These are phyloP conservation scores for Fomitopsis palustris DNA, from an alignment of 1,284 basidiomycete genomes.

Conservation along the genomic window DNA sequence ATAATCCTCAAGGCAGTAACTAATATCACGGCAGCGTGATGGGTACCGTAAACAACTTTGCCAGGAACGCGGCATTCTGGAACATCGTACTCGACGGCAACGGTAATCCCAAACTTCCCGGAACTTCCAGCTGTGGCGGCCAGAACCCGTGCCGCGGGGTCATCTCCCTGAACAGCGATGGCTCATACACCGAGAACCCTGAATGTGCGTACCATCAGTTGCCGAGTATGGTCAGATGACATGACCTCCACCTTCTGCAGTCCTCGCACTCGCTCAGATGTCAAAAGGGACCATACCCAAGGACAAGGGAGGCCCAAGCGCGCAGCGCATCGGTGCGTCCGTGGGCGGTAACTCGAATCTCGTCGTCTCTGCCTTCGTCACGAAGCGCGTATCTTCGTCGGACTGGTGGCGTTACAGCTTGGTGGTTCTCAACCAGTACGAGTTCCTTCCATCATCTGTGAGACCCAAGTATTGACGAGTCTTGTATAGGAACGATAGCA, in stretches of 20 bases:
- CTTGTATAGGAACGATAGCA: constrained; percentile 43
- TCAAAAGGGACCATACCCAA: constrained; percentile 69
- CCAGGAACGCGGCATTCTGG: constrained; percentile 63
- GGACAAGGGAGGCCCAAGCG: constrained; percentile 64
- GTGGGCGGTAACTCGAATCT: constrained; percentile 63
- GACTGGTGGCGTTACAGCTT: constrained; percentile 66
- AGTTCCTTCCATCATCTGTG: background rate
- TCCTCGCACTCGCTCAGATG: constrained; percentile 71
- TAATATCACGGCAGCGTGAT: constrained; percentile 5
- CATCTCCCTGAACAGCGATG: constrained; percentile 61
- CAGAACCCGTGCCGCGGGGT: constrained; percentile 59
- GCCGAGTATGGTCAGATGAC: too few relatives aligned
- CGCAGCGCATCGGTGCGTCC: constrained; percentile 58
- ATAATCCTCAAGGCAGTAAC: background rate
- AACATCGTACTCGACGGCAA: constrained; percentile 61
- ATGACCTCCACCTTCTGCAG: constrained; percentile 28
- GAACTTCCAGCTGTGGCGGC: constrained; percentile 52
- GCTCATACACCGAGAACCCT: constrained; percentile 62
- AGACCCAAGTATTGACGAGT: constrained; percentile 1
- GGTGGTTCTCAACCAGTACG: constrained; percentile 61
- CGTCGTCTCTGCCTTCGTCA: constrained; percentile 61
- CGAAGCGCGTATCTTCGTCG: constrained; percentile 45
- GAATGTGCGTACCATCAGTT: constrained; percentile 47
- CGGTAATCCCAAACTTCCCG: constrained; percentile 62
- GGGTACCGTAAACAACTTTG: constrained; percentile 36